These are phyloP conservation scores for Cylindrodendrum hubeiense DNA, from an alignment of 2,329 filamentous ascomycete genomes.

Conservation along the genomic window DNA sequence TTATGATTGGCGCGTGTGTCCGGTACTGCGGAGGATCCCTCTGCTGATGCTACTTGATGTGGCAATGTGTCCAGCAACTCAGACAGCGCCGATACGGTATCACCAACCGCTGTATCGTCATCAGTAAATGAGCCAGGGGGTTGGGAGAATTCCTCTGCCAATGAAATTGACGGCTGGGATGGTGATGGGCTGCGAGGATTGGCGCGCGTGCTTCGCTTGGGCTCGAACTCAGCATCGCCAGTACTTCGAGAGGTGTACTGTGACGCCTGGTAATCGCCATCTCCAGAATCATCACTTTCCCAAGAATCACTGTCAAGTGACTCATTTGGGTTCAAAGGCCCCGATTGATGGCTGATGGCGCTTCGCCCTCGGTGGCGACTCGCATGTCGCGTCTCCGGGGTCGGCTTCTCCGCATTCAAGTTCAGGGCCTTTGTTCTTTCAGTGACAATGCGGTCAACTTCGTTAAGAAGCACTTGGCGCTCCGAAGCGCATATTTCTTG, in stretches of 20 bases:
- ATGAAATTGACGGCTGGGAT: neutral
- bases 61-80: no score
- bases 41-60: no score
- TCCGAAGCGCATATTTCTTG: slow-evolving; percentile 16
- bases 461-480: neutral
- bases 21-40: no score
- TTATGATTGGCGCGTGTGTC: no score
- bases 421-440: slow-evolving; percentile 8
- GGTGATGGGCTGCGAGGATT: neutral
- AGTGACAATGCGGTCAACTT: slow-evolving; percentile 12
- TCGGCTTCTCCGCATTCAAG: neutral
- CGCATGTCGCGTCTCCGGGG: neutral
- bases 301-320: slow-evolving; percentile 4
- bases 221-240: neutral
- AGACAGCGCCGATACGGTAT: no score
- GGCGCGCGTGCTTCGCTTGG: neutral
- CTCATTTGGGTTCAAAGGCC: neutral
- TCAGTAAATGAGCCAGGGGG: no score
- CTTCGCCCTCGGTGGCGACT: neutral
- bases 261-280: slow-evolving; percentile 13
- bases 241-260: neutral
- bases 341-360: neutral
- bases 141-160: no score
- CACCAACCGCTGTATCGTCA: no score
- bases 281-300: slow-evolving; percentile 19